These are phyloP conservation scores for Quercus suber DNA, from an alignment of 306 rosid genomes.

Conservation along the genomic window DNA sequence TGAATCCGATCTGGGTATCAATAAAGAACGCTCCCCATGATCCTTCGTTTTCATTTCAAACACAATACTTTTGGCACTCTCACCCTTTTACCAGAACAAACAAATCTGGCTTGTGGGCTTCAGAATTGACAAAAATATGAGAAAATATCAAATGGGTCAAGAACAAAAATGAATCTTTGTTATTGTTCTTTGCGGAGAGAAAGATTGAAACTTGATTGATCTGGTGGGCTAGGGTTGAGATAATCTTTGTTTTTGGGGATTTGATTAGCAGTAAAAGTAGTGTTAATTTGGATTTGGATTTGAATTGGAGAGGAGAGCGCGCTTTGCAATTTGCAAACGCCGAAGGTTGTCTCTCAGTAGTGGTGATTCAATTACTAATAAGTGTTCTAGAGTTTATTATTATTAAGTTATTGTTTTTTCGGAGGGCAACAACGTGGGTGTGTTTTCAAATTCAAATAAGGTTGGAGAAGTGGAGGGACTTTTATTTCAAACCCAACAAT, in stretches of 20 bases:
- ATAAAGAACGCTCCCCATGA: constrained; percentile 20
- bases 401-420: neutral
- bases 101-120: neutral
- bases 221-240: constrained; percentile 24
- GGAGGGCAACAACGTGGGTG: neutral
- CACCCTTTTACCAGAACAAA: neutral
- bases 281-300: neutral
- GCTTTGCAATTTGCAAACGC: neutral
- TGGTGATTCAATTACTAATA: too few species aligned
- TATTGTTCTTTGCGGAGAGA: neutral
- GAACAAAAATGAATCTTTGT: constrained; percentile 1
- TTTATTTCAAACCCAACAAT: neutral
- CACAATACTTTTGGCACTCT: neutral
- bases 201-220: neutral
- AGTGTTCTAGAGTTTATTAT: too few species aligned
- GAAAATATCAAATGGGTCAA: neutral
- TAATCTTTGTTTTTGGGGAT: neutral
- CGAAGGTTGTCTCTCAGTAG: neutral
- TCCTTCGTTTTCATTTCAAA: constrained; percentile 39
- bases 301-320: constrained; percentile 41
- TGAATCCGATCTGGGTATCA: constrained; percentile 31
- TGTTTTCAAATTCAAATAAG: constrained; percentile 12
- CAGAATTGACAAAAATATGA: neutral
- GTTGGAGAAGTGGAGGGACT: neutral
- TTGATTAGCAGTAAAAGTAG: neutral